Conservation (phyloP, 768 basidiomycete genomes). For the Xanthoconium stramineum region DNA sequence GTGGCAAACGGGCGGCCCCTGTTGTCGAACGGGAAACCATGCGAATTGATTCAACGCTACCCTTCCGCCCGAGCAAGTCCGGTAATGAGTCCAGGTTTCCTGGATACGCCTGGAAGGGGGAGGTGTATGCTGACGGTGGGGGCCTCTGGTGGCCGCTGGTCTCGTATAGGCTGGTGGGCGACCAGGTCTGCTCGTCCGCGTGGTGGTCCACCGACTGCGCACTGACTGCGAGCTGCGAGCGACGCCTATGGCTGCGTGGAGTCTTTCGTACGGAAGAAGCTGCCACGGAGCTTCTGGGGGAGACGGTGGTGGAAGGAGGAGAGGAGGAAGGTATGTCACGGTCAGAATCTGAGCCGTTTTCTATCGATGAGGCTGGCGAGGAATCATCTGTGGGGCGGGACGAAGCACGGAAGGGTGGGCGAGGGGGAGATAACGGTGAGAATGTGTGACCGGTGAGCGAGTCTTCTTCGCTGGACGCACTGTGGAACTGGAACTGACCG, state of each 20-base stretch:
- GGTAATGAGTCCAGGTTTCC: constrained; percentile 65
- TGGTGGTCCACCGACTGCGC: constrained; percentile 13
- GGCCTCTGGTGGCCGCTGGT: constrained; percentile 12
- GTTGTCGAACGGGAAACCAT: constrained; percentile 25
- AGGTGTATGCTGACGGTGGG: constrained; percentile 42
- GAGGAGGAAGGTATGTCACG: constrained; percentile 23
- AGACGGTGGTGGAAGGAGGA: constrained; percentile 11
- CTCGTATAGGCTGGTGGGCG: constrained; percentile 15
- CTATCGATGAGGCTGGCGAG: constrained; percentile 18
- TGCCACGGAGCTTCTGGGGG: constrained; percentile 15
- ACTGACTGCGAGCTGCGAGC: constrained; percentile 24
- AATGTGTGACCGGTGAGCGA: constrained; percentile 14
- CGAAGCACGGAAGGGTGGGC: constrained; percentile 36
- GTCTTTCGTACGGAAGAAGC: constrained; percentile 16
- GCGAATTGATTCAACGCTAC: constrained; percentile 41
- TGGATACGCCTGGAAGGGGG: constrained; percentile 59
- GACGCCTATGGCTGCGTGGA: constrained; percentile 22
- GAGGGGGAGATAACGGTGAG: constrained; percentile 31
- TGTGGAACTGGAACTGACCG: constrained; percentile 3
- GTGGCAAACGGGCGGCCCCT: constrained; percentile 20
- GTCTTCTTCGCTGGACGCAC: constrained; percentile 28
- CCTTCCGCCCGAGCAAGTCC: constrained; percentile 40
- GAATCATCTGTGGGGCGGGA: constrained; percentile 20
- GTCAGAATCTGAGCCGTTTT: constrained; percentile 31
- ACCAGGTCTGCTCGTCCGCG: constrained; percentile 15